A percentile compares a stretch with the other conserved stretches of the same genome.
Conservation (phyloP, 257 asterid genomes). For the Solanum rostratum region DNA sequence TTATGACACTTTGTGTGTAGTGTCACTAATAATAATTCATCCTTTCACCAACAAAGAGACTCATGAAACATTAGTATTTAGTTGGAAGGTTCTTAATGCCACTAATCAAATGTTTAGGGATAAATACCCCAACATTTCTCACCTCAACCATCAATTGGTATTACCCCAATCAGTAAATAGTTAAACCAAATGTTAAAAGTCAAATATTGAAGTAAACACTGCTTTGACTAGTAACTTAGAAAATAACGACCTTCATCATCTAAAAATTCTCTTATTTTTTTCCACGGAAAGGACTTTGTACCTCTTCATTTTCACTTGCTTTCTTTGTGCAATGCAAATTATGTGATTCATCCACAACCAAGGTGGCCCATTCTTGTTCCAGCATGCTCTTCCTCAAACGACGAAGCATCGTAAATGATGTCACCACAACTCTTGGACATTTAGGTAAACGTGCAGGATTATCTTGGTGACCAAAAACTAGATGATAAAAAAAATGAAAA, state of each 20-base stretch:
- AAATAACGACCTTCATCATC: background rate
- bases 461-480: slow-evolving; percentile 79
- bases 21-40: background rate
- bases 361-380: slow-evolving; percentile 73
- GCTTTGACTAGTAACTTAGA: background rate
- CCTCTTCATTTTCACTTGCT: slow-evolving; percentile 70
- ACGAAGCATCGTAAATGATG: slow-evolving; percentile 81
- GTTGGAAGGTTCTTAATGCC: background rate
- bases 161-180: background rate
- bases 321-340: slow-evolving; percentile 67
- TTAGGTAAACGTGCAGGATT: slow-evolving; percentile 63
- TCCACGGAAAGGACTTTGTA: slow-evolving; percentile 2
- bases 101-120: background rate
- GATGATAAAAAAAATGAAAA: slow-evolving; percentile 1
- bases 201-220: background rate
- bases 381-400: slow-evolving; percentile 65
- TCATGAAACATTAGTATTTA: background rate
- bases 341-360: slow-evolving; percentile 93
- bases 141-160: background rate
- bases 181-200: background rate
- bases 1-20: background rate
- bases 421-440: slow-evolving; percentile 70
- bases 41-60: background rate
- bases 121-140: background rate
- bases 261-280: background rate